These are phyloP conservation scores for Tothia fuscella DNA, from an alignment of 2,329 filamentous ascomycete species.

Conservation along the genomic window DNA sequence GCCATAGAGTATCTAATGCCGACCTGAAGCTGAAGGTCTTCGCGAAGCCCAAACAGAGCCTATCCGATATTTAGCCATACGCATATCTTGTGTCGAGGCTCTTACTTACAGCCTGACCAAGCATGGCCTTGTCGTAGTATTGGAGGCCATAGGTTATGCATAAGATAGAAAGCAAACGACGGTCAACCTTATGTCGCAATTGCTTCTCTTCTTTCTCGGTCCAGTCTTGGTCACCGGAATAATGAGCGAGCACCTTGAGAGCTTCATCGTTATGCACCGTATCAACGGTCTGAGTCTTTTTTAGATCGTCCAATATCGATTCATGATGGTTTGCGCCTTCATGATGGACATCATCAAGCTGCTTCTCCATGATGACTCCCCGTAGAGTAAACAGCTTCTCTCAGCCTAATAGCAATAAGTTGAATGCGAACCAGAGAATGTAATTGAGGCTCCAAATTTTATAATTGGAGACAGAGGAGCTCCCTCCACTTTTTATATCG, in stretches of 20 bases:
- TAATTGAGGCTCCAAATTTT: too few species aligned
- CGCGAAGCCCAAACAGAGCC: slow-evolving; percentile 31
- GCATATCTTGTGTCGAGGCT: not conserved
- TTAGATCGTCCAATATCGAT: not conserved
- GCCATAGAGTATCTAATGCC: slow-evolving; percentile 35
- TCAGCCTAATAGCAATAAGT: too few species aligned
- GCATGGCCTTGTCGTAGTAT: slow-evolving; percentile 42
- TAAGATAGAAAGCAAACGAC: slow-evolving; percentile 34
- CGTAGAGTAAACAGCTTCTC: too few species aligned
- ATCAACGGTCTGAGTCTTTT: slow-evolving; percentile 14
- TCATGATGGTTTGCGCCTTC: not conserved
- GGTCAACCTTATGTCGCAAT: slow-evolving; percentile 32
- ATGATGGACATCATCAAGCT: not conserved
- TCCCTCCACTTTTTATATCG: too few species aligned
- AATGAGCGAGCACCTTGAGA: slow-evolving; percentile 29
- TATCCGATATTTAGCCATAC: slow-evolving; percentile 11
- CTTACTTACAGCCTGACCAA: slow-evolving; percentile 36
- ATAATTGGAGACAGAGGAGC: too few species aligned
- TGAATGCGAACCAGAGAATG: too few species aligned
- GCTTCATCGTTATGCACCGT: slow-evolving; percentile 30
- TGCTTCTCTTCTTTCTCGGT: slow-evolving; percentile 31
- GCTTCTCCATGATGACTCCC: not conserved
- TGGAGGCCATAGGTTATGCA: slow-evolving; percentile 35
- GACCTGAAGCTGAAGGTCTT: slow-evolving; percentile 28
- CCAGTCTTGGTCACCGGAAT: slow-evolving; percentile 33